A percentile compares a stretch with the other conserved stretches of the same genome.
Conservation (phyloP, 192 early-diverging fungal genomes). For the Geosiphon pyriformis region DNA sequence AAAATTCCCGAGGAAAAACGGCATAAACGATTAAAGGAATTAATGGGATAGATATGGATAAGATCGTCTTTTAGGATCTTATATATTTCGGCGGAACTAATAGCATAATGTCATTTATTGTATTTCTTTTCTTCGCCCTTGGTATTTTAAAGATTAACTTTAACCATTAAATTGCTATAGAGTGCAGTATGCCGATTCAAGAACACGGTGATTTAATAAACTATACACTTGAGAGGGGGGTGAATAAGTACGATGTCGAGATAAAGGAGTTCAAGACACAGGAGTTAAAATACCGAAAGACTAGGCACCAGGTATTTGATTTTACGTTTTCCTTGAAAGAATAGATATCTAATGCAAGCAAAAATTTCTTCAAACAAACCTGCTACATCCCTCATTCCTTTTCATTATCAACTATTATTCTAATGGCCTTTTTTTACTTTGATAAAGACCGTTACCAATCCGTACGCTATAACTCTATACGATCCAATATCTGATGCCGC, state of each 20-base stretch:
- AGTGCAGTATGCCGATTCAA: slow-evolving; percentile 2
- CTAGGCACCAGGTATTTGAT: slow-evolving; percentile 4
- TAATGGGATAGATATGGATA: too few species aligned
- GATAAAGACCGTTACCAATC: not conserved
- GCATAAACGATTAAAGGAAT: too few species aligned
- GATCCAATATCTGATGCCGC: slow-evolving; percentile 12
- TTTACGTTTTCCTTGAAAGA: not conserved
- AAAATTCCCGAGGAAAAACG: too few species aligned
- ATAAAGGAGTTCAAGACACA: slow-evolving; percentile 1
- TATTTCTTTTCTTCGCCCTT: too few species aligned
- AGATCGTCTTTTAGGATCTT: too few species aligned
- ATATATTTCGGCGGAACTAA: too few species aligned
- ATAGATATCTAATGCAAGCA: not conserved
- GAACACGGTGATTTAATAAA: not conserved
- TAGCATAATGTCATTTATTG: too few species aligned
- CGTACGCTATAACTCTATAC: not conserved
- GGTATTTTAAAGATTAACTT: too few species aligned
- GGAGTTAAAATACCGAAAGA: slow-evolving; percentile 2
- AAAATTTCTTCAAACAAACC: not conserved
- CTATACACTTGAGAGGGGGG: not conserved
- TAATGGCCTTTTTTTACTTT: too few species aligned
- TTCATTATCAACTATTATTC: too few species aligned
- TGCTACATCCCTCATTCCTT: too few species aligned
- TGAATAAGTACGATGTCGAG: slow-evolving; percentile 6
- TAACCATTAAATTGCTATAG: too few species aligned